Base-by-base conservation (phyloP, 257 asterid genomes). In the Galeopsis tetrahit region DNA sequence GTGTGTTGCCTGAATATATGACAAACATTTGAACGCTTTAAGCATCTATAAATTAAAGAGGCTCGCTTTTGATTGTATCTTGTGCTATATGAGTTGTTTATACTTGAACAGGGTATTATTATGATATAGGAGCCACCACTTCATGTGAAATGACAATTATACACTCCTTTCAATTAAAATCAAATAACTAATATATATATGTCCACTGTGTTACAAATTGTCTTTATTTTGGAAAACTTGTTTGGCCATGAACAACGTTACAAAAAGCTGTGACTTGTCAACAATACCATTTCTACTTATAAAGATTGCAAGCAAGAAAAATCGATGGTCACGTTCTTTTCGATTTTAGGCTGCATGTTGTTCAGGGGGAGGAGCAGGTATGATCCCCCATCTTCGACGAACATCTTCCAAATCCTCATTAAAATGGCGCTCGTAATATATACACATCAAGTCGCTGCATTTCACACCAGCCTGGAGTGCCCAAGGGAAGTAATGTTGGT, bases 401-500 rank as follows among this genome's bases (percentile, higher is more conserved):
- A 95, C 91, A 65, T 86, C 91, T 71, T 92, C 97, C 92, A 92
- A 73, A 72, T 92, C 97, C 78, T 95, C 94, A 2, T 85, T 77
- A 70, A 95, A 95, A 81, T 92, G 99, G 32, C 78, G 82, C 77
- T 95, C 99, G 15, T 95, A 95, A 81, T 92, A 92, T 63, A 90
- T 78, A 17, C 96, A 88, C 96, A 92, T 95, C 69, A 90, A 82
- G 76, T 95, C 98, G 4, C 88, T 88, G 84, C 83, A 84, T 71
- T 58, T 83, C 76, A 80, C 40, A n/a, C 98, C 99, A 13, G 99
- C 97, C 11, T 77, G 81, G 10, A 92, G 80, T 1, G 98, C 98
- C 98, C 98, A 95, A 17, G 98, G 98, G 72, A 95, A 95, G 88
- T 92, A 95, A 73, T 92, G 94, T 73, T 86, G 92, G 72, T 90